These are phyloP conservation scores for Evernia prunastri DNA, from an alignment of 495 filamentous ascomycete genomes.

Conservation along the genomic window DNA sequence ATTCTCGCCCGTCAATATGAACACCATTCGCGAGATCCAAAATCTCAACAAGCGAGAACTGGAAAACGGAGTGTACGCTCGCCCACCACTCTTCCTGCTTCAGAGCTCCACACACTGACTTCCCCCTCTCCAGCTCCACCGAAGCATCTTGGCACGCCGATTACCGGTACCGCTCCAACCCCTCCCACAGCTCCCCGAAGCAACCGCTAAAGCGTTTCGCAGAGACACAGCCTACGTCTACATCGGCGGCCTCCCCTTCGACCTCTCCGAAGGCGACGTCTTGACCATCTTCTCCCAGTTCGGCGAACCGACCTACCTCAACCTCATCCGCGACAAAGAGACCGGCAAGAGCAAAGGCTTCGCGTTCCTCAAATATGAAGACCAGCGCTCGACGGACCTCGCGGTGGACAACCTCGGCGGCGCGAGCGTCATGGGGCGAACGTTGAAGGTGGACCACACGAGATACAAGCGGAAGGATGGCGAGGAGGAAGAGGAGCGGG, in stretches of 20 bases:
- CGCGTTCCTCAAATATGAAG: conserved; percentile 94
- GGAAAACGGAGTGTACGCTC: conserved; percentile 67
- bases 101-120: conserved; percentile 35
- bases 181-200: neutral
- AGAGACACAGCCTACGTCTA: conserved; percentile 95
- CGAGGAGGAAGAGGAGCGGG: conserved; percentile 62
- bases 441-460: conserved; percentile 85
- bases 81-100: conserved; percentile 33
- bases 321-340: conserved; percentile 88
- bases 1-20: conserved; percentile 51
- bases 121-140: conserved; percentile 46
- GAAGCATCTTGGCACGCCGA: conserved; percentile 96
- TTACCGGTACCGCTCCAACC: conserved; percentile 40
- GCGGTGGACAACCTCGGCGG: conserved; percentile 94
- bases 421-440: conserved; percentile 69
- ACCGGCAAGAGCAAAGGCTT: conserved; percentile 92
- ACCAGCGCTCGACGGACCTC: conserved; percentile 91
- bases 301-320: conserved; percentile 86
- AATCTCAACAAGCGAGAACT: conserved; percentile 93
- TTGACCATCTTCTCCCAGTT: conserved; percentile 96
- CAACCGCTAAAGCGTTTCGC: neutral
- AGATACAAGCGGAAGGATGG: conserved; percentile 84
- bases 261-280: conserved; percentile 91
- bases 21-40: conserved; percentile 84
- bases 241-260: conserved; percentile 90